phyloP scores from a whole-genome alignment of 1,284 basidiomycete genomes.

The Filobasidium uniguttulatum region DNA sequence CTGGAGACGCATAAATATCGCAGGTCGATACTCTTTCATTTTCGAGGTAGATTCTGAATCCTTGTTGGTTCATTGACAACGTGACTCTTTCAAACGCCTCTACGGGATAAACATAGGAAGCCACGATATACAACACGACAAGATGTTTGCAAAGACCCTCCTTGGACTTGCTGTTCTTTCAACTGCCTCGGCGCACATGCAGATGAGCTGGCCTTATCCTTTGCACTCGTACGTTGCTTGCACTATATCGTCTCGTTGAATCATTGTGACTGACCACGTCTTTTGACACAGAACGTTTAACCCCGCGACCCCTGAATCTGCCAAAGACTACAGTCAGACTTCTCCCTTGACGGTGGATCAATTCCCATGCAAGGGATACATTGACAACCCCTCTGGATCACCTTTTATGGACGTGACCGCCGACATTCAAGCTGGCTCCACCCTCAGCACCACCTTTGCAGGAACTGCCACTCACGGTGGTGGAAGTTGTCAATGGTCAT shows the following conservation, averaged over 20 bases:
- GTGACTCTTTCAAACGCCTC: too few species aligned
- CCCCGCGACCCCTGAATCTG: constrained; percentile 21
- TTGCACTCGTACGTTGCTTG: constrained; percentile 19
- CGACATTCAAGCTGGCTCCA: constrained; percentile 22
- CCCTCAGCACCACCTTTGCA: constrained; percentile 24
- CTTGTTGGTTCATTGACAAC: too few species aligned
- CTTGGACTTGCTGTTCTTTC: constrained; percentile 14
- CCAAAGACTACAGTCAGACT: constrained; percentile 36
- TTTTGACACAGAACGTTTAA: constrained; percentile 18
- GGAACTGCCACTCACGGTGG: constrained; percentile 35
- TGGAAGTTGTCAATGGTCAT: constrained; percentile 36
- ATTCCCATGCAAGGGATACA: constrained; percentile 38
- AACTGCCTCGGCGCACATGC: constrained; percentile 25
- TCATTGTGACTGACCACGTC: neutral
- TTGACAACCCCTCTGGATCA: constrained; percentile 22
- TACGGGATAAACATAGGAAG: too few species aligned
- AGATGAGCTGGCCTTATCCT: constrained; percentile 29
- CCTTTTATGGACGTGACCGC: constrained; percentile 23
- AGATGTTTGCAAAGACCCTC: constrained; percentile 2
- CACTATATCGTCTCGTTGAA: too few species aligned
- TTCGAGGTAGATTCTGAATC: too few species aligned
- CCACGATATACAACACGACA: too few species aligned
- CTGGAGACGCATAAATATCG: too few species aligned
- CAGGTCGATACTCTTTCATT: too few species aligned
- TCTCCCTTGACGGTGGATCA: constrained; percentile 29